These are phyloP conservation scores for Solanum hybrid DNA, from an alignment of 305 asterid species.

Conservation along the genomic window DNA sequence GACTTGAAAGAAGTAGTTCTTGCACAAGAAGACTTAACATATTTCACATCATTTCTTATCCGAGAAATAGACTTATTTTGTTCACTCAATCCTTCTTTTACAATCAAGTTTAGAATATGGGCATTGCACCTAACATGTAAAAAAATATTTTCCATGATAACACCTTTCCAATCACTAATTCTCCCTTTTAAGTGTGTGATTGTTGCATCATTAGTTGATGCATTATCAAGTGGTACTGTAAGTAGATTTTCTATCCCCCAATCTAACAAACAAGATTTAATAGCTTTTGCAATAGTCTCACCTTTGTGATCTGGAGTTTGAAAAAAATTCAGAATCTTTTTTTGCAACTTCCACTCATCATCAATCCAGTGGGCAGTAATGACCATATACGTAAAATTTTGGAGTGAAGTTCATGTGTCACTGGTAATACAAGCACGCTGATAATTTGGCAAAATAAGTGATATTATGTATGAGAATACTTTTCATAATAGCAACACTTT, in stretches of 20 bases:
- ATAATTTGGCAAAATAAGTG: too few relatives aligned
- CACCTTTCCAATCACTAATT: neutral
- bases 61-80: neutral
- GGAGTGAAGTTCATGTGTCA: neutral
- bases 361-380: neutral
- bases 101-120: neutral
- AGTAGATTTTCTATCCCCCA: neutral
- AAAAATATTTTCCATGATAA: neutral
- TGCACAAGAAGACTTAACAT: neutral
- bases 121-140: neutral
- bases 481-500: too few relatives aligned
- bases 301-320: neutral
- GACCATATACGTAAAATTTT: neutral
- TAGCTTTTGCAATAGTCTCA: neutral
- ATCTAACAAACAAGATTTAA: neutral
- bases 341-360: neutral
- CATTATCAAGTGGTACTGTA: neutral
- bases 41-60: neutral
- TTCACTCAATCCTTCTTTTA: neutral
- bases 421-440: neutral
- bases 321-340: neutral
- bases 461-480: too few relatives aligned
- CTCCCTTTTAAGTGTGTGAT: neutral
- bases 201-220: neutral
- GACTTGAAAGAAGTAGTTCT: neutral